Evolutionary conservation across 176 grass and related monocot species (phyloP).

Genomic region (Dendrocalamus sinicus): DNA sequence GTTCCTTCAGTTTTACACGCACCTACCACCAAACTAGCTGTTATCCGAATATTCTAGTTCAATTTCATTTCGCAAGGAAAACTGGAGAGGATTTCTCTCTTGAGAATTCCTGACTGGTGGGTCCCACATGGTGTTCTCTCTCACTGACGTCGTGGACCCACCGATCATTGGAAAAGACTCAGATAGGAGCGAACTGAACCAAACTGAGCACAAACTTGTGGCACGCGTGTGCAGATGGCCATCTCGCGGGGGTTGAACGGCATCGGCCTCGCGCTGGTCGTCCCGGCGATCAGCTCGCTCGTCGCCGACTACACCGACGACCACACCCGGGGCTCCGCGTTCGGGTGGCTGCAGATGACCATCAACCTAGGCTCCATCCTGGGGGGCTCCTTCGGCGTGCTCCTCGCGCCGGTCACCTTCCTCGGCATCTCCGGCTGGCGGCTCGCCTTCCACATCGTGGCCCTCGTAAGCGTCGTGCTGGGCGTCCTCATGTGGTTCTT

Average conservation of each 20-base stretch:
- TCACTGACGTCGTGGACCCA: neutral
- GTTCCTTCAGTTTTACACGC: neutral
- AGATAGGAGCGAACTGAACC: neutral
- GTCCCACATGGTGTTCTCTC: neutral
- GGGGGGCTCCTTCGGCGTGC: constrained; percentile 60
- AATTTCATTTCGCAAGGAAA: neutral
- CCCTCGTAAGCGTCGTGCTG: constrained; percentile 49
- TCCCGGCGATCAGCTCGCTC: constrained; percentile 71
- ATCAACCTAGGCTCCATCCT: constrained; percentile 66
- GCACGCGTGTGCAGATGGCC: constrained; percentile 54
- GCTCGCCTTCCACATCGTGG: constrained; percentile 69
- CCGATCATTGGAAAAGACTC: neutral
- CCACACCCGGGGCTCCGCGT: constrained; percentile 62
- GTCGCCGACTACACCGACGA: constrained; percentile 86
- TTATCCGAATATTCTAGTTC: constrained; percentile 35
- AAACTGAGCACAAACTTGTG: neutral
- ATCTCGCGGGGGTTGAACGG: constrained; percentile 81
- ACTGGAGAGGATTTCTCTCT: neutral
- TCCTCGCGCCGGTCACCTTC: constrained; percentile 62
- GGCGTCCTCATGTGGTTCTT: constrained; percentile 57
- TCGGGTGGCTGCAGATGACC: constrained; percentile 78
- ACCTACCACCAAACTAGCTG: constrained; percentile 4
- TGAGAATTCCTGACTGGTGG: neutral
- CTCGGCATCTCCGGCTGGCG: constrained; percentile 80
- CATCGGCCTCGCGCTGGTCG: constrained; percentile 64